These are phyloP conservation scores for Thelonectria olida DNA, from an alignment of 2,329 filamentous ascomycete species.

Conservation along the genomic window DNA sequence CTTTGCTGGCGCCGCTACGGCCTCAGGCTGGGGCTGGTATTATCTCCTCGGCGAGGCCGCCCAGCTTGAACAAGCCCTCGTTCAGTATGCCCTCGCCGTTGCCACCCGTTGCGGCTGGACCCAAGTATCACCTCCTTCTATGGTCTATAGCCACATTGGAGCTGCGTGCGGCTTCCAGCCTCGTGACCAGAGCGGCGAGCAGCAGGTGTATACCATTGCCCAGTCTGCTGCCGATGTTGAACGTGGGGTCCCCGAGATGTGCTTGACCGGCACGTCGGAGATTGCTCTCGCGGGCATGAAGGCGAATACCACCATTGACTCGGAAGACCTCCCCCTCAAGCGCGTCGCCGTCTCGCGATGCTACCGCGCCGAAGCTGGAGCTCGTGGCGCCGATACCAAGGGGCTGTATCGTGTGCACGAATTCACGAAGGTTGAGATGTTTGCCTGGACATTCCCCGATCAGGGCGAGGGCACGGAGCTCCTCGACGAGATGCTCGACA, in stretches of 20 bases:
- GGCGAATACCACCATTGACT: conserved; percentile 74
- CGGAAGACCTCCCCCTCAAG: conserved; percentile 76
- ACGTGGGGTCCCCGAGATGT: conserved; percentile 72
- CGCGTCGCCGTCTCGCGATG: conserved; percentile 88
- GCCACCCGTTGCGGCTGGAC: conserved; percentile 81
- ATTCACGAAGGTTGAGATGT: conserved; percentile 98
- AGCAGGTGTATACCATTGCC: conserved; percentile 86
- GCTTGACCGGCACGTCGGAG: conserved; percentile 89
- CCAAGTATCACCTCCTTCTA: conserved; percentile 82
- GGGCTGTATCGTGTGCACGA: conserved; percentile 97
- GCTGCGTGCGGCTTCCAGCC: conserved; percentile 94
- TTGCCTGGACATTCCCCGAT: conserved; percentile 83
- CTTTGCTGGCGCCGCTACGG: conserved; percentile 81
- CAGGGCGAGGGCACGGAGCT: conserved; percentile 59
- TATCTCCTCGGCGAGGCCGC: conserved; percentile 92
- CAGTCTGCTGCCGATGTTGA: conserved; percentile 71
- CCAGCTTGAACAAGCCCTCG: conserved; percentile 90
- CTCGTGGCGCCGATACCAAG: conserved; percentile 89
- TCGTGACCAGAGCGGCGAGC: conserved; percentile 87
- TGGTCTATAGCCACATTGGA: conserved; percentile 93
- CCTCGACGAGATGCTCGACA: conserved; percentile 86
- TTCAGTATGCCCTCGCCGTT: conserved; percentile 83
- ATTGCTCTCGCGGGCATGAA: conserved; percentile 94
- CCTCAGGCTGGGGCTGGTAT: conserved; percentile 97
- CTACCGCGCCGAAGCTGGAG: conserved; percentile 94